A percentile compares a stretch with the other conserved stretches of the same genome.
Evolutionary conservation across 2,329 filamentous ascomycete species (phyloP).

Genomic region (Aureobasidium leucospermi): DNA sequence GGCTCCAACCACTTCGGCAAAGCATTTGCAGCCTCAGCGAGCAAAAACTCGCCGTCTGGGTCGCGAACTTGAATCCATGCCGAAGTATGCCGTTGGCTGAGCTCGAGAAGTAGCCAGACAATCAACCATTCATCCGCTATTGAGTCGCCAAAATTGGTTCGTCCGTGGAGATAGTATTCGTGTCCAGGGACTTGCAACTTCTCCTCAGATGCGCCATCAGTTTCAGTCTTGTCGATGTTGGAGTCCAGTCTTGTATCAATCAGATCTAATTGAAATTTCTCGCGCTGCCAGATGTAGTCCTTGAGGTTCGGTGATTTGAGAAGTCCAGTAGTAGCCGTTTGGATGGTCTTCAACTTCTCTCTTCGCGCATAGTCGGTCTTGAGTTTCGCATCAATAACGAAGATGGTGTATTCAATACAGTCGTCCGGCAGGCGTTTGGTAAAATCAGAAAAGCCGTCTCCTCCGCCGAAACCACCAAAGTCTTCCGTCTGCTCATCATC

Average conservation of each 20-base stretch:
- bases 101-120: slow-evolving; percentile 76
- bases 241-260: slow-evolving; percentile 37
- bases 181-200: slow-evolving; percentile 1
- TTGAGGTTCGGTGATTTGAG: slow-evolving; percentile 54
- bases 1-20: slow-evolving; percentile 88
- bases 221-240: slow-evolving; percentile 9
- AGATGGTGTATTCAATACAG: slow-evolving; percentile 76
- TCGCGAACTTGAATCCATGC: slow-evolving; percentile 81
- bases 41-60: slow-evolving; percentile 87
- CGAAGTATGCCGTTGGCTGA: slow-evolving; percentile 64
- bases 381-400: slow-evolving; percentile 56
- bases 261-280: slow-evolving; percentile 60
- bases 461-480: slow-evolving; percentile 58
- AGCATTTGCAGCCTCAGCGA: slow-evolving; percentile 85
- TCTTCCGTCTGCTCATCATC: slow-evolving; percentile 32
- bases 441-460: slow-evolving; percentile 54
- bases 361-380: slow-evolving; percentile 48
- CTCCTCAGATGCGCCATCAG: not conserved
- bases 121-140: slow-evolving; percentile 97
- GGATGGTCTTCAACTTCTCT: slow-evolving; percentile 60
- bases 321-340: slow-evolving; percentile 61
- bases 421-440: slow-evolving; percentile 70
- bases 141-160: slow-evolving; percentile 84
- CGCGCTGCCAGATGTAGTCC: slow-evolving; percentile 93
- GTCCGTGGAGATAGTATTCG: slow-evolving; percentile 52